phyloP scores from a whole-genome alignment of 2,329 filamentous ascomycete species.

The Esteya vermicola region DNA sequence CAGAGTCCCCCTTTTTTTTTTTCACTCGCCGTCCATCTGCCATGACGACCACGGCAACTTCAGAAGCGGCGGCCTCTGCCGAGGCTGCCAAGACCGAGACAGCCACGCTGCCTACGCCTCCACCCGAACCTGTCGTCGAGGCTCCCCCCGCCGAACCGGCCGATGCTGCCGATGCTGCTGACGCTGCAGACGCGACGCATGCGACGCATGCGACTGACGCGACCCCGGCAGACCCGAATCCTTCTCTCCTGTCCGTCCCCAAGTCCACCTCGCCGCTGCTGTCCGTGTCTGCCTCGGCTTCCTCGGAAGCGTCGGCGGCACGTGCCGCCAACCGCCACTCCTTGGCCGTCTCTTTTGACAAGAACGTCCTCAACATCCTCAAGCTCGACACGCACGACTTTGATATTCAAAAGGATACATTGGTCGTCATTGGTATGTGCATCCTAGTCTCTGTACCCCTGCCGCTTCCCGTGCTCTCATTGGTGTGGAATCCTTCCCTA shows the following conservation, averaged over 20 bases:
- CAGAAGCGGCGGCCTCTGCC: no score
- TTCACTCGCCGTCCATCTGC: neutral
- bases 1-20: neutral
- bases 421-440: slow-evolving; percentile 8
- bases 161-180: no score
- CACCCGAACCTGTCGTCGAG: neutral
- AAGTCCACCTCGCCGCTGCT: neutral
- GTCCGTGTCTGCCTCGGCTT: no score
- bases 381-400: slow-evolving; percentile 12
- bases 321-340: slow-evolving; percentile 6
- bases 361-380: slow-evolving; percentile 10
- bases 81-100: neutral
- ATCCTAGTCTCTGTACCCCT: neutral
- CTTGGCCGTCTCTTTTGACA: slow-evolving; percentile 11
- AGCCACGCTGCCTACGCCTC: neutral
- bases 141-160: neutral
- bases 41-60: no score
- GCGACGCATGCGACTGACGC: neutral
- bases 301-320: neutral
- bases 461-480: neutral
- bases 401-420: slow-evolving; percentile 8
- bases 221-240: neutral
- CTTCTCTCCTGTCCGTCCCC: neutral
- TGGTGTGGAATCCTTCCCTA: neutral
- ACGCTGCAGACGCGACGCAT: no score